Evolutionary conservation across 2,329 filamentous ascomycete genomes (phyloP), one percentile per base, ranked within the genome.

Genomic region (Trichoderma citrinoviride): DNA sequence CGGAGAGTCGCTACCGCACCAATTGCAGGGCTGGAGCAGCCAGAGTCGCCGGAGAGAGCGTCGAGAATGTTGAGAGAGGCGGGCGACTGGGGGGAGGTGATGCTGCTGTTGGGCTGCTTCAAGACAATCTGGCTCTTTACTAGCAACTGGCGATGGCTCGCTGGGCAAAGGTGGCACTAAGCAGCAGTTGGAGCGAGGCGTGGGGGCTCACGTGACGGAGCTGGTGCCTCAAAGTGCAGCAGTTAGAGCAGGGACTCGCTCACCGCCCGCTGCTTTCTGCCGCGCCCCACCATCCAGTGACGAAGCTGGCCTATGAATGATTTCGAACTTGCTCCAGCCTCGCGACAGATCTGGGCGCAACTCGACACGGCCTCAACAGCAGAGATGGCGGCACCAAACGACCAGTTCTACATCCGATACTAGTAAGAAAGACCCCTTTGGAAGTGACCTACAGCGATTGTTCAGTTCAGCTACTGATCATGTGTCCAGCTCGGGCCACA

Each of bases 401-500:
- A 97, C 73, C 89, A 90, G 7, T 98, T 99, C 77, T 99, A 99
- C 75, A 81, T 99, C 70, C 89, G 95, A 73, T 99, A 99, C 84
- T 99, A 99, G 94, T 97, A 87, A 77, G 61, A 5, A 5, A 19
- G 15, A 17, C 4, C 12, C 4, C 8, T 1, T 10, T 7, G 7
- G 3, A 15, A 23, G 15, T 10, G 5, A n/a, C 10, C 29, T 15
- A 43, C 41, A 7, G n/a, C n/a, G n/a, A 14, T 17, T 6, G 5
- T 2, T 3, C 25, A 44, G 52, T 55, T 29, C 50, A 49, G 49
- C 54, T 70, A 33, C 65, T 68, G 66, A 67, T 65, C 61, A 37
- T 46, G 15, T 29, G 19, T 66, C 72, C 76, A 98, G 94, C 83
- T 98, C 95, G 71, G 95, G 95, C 73, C 95, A 99, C 79, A 95